Evolutionary conservation across 768 basidiomycete genomes (phyloP).

Genomic region (Hydnum rufescens): DNA sequence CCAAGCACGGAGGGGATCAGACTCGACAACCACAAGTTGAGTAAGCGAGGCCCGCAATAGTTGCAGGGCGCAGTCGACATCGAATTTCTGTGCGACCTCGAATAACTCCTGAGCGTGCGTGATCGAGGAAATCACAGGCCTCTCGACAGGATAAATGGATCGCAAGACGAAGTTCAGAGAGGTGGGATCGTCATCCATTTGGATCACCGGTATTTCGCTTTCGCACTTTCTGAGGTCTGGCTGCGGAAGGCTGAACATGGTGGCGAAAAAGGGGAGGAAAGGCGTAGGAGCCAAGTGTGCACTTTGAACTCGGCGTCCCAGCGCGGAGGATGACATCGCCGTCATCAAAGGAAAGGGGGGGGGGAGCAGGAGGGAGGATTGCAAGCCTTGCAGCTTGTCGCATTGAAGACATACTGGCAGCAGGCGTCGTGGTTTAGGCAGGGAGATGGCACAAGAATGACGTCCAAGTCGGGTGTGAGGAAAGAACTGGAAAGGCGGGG

Average conservation of each 20-base stretch:
- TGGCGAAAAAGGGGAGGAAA: not conserved
- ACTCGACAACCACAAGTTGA: not conserved
- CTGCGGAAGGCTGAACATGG: not conserved
- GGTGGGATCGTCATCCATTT: not conserved
- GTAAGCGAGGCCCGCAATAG: not conserved
- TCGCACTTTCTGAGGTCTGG: not conserved
- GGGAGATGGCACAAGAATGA: too few species aligned
- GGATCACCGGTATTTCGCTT: not conserved
- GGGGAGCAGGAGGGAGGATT: too few species aligned
- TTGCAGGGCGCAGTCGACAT: not conserved
- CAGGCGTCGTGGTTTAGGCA: too few species aligned
- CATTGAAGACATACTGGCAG: too few species aligned
- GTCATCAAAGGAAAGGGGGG: constrained; percentile 1
- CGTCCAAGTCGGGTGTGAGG: too few species aligned
- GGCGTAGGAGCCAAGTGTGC: too few species aligned
- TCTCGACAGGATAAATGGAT: not conserved
- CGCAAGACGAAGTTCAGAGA: not conserved
- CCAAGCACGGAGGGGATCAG: not conserved
- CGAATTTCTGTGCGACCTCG: not conserved
- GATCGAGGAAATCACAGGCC: too few species aligned
- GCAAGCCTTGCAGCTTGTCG: too few species aligned
- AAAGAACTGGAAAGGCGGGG: too few species aligned
- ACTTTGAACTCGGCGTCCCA: too few species aligned
- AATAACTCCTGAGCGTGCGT: too few species aligned
- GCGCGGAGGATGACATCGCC: not conserved